Evolutionary conservation across 768 basidiomycete genomes (phyloP).

Genomic region (Lentinus tigrinus): DNA sequence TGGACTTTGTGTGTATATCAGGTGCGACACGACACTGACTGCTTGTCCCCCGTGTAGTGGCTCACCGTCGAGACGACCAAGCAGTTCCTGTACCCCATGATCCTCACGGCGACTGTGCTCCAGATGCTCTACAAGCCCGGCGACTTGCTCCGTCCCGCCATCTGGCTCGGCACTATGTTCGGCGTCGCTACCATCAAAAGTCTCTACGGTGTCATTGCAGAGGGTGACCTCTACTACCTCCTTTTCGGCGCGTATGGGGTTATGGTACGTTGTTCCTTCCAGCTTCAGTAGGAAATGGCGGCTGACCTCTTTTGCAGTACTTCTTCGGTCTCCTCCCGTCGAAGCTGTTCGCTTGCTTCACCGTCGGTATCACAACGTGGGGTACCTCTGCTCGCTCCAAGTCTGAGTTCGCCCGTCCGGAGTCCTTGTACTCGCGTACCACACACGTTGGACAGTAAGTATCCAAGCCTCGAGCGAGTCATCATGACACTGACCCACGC

Average conservation of each 20-base stretch:
- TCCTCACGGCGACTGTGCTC: conserved; percentile 22
- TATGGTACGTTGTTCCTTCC: conserved; percentile 6
- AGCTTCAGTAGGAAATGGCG: too few species aligned
- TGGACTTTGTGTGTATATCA: neutral
- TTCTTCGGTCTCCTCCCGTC: conserved; percentile 16
- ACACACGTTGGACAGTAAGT: conserved; percentile 7
- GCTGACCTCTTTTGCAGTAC: conserved; percentile 5
- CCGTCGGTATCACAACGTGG: conserved; percentile 13
- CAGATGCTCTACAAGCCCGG: conserved; percentile 19
- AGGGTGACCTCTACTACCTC: conserved; percentile 14
- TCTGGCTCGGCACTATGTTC: conserved; percentile 23
- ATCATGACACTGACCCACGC: too few species aligned
- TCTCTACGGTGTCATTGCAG: conserved; percentile 19
- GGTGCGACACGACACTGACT: neutral
- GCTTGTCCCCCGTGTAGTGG: conserved; percentile 7
- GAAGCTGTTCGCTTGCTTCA: conserved; percentile 15
- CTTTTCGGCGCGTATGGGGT: conserved; percentile 21
- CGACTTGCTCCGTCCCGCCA: conserved; percentile 14
- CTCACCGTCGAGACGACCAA: conserved; percentile 23
- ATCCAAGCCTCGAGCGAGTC: too few species aligned
- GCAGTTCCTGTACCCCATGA: conserved; percentile 21
- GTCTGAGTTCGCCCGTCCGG: conserved; percentile 15
- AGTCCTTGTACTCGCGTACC: conserved; percentile 14
- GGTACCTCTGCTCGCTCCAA: conserved; percentile 17
- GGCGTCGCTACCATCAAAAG: conserved; percentile 23